phyloP scores from a whole-genome alignment of 352 stramenopile genomes.

The Phytophthora pistaciae region DNA sequence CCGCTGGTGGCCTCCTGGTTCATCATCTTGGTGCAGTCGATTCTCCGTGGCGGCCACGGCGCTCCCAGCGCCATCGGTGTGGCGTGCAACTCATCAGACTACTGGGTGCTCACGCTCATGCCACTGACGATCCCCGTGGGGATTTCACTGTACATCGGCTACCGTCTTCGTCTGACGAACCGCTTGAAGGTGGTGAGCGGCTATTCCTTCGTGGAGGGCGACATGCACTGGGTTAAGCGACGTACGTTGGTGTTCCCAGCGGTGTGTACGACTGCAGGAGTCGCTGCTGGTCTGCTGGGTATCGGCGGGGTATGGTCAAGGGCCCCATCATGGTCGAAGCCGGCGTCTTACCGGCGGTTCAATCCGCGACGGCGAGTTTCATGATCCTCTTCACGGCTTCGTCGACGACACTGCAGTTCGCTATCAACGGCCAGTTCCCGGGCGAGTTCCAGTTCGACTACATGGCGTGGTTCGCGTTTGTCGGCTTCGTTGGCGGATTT shows the following conservation, averaged over 20 bases:
- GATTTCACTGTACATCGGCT: slow-evolving; percentile 5
- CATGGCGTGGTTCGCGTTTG: slow-evolving; percentile 1
- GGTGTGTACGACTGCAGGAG: neutral
- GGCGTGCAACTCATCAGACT: neutral
- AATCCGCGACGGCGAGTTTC: neutral
- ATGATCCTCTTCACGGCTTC: slow-evolving; percentile 1
- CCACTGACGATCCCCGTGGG: neutral
- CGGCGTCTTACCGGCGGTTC: neutral
- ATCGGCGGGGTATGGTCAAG: slow-evolving; percentile 2
- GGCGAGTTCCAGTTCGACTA: slow-evolving; percentile 2
- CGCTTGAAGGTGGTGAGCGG: slow-evolving; percentile 4
- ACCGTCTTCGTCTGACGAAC: slow-evolving; percentile 7
- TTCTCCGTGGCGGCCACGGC: neutral
- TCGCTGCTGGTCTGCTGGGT: slow-evolving; percentile 4
- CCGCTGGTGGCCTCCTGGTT: neutral
- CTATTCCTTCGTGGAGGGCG: slow-evolving; percentile 5
- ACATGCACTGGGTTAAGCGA: slow-evolving; percentile 5
- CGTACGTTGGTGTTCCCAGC: neutral
- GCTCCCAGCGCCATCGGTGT: neutral
- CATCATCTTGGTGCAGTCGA: neutral
- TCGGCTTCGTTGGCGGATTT: neutral
- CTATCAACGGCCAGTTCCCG: slow-evolving; percentile 1
- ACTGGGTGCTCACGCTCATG: slow-evolving; percentile 5
- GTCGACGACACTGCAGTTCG: neutral
- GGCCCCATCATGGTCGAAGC: slow-evolving; percentile 5